Evolutionary conservation across 768 basidiomycete species (phyloP).

Genomic region (Amanita polypyramis): DNA sequence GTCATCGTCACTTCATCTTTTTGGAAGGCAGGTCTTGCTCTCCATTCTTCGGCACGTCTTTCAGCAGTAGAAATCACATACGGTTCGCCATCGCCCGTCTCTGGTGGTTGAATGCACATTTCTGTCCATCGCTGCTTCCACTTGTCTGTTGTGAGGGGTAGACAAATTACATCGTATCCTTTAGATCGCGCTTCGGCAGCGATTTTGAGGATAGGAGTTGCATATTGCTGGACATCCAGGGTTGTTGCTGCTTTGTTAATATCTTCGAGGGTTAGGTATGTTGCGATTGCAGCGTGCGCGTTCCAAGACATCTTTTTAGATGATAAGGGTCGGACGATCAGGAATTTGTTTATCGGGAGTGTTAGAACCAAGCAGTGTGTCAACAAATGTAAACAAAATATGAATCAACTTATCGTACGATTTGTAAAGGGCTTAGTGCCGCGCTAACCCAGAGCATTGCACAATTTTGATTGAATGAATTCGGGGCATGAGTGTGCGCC

Average conservation of each 20-base stretch:
- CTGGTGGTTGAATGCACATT: conserved; percentile 68
- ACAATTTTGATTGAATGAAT: no score
- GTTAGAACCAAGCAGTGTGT: conserved; percentile 19
- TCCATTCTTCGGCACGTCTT: conserved; percentile 76
- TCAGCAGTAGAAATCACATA: conserved; percentile 36
- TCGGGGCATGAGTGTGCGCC: neutral
- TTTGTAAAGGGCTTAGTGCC: no score
- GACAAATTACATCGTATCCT: conserved; percentile 66
- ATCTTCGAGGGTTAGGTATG: conserved; percentile 30
- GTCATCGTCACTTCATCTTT: conserved; percentile 85
- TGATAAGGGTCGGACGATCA: neutral
- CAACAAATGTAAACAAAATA: conserved; percentile 7
- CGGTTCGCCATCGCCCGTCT: conserved; percentile 25
- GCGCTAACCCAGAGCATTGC: no score
- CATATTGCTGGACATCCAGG: conserved; percentile 14
- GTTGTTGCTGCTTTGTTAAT: conserved; percentile 22
- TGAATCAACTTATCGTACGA: no score
- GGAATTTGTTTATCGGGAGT: neutral
- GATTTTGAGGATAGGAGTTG: conserved; percentile 42
- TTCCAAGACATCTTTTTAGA: conserved; percentile 28
- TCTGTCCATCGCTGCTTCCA: conserved; percentile 86
- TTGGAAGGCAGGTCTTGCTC: conserved; percentile 68
- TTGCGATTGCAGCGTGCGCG: conserved; percentile 23
- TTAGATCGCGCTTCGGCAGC: conserved; percentile 42
- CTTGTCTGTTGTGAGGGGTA: conserved; percentile 81